These are phyloP conservation scores for Beauveria scarabaeidicola DNA, from an alignment of 2,329 filamentous ascomycete species.

Conservation along the genomic window DNA sequence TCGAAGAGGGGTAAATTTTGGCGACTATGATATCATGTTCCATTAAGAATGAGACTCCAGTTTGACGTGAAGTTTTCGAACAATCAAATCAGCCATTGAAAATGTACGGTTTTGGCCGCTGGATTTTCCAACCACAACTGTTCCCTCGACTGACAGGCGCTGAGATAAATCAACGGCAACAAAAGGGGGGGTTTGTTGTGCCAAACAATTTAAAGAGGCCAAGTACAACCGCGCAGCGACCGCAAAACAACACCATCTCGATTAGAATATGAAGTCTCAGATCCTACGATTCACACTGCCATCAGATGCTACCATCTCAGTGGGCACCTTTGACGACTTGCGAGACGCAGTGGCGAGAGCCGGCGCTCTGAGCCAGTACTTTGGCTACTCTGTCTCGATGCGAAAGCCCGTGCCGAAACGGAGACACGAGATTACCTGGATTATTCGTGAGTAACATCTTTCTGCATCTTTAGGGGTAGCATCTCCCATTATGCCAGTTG, in stretches of 20 bases:
- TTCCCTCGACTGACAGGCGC: neutral
- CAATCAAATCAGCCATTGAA: neutral
- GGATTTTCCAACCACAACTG: neutral
- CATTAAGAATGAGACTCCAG: neutral
- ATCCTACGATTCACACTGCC: neutral
- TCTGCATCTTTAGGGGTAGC: neutral
- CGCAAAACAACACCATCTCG: neutral
- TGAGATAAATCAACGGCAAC: neutral
- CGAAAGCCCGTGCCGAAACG: neutral
- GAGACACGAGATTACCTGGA: conserved; percentile 7
- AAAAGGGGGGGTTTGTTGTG: too few relatives aligned
- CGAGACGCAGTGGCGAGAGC: neutral
- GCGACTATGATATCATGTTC: too few relatives aligned
- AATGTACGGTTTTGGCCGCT: neutral
- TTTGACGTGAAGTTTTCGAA: neutral
- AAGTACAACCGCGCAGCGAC: neutral
- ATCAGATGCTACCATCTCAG: neutral
- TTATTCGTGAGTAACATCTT: neutral
- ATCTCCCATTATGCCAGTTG: neutral
- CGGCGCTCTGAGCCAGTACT: conserved; percentile 6
- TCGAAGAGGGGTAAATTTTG: neutral
- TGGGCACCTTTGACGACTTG: neutral
- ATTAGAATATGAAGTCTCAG: neutral
- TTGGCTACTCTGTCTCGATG: conserved; percentile 5
- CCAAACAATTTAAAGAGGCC: neutral